Evolutionary conservation across 106 monocot genomes (phyloP), one percentile per base, ranked within the genome.

Genomic region (Vanilla planifolia): DNA sequence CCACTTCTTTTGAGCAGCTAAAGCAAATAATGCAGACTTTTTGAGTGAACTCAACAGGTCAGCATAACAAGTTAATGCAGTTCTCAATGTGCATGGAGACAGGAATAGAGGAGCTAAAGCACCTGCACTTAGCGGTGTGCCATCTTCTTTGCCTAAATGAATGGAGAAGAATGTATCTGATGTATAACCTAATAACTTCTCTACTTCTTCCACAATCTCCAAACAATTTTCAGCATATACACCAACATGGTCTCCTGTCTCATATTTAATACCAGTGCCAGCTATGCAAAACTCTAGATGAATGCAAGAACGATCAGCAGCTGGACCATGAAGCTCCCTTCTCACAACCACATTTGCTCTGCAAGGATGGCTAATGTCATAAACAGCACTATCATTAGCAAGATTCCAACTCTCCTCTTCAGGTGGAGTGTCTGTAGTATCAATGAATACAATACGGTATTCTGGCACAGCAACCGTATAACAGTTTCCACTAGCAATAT

Each of bases 211-310:
- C 28, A 86, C 69, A 29, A 40, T 75, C 52, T 81, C 86, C 24
- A 66, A 22, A 52, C 51, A 60, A 65, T 86, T 86, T 51, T 86
- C 86, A 5, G 86, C 36, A 67, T 51, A 86, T 33, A 86, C 86
- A 53, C 81, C 86, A 47, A 86, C 86, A 67, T 86, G 86, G 34
- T 86, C 86, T 46, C 86, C 86, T 7, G 86, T 86, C 62, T 86
- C 92, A 71, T 81, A 88, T 84, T 8, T 34, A 26, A 93, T 71
- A 32, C 79, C 76, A 42, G 88, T 93, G 47, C 79, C 73, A 63
- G 76, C 29, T 55, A 93, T 88, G 44, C 88, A 84, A 72, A 93
- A 88, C 71, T 93, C 92, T 28, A 93, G 50, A 72, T 93, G 92
- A 60, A 81, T 84, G 69, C 87, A 92, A 20, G 92, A 92, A 34